These are phyloP conservation scores for Salvia sclarea DNA, from an alignment of 305 asterid genomes.

Conservation along the genomic window DNA sequence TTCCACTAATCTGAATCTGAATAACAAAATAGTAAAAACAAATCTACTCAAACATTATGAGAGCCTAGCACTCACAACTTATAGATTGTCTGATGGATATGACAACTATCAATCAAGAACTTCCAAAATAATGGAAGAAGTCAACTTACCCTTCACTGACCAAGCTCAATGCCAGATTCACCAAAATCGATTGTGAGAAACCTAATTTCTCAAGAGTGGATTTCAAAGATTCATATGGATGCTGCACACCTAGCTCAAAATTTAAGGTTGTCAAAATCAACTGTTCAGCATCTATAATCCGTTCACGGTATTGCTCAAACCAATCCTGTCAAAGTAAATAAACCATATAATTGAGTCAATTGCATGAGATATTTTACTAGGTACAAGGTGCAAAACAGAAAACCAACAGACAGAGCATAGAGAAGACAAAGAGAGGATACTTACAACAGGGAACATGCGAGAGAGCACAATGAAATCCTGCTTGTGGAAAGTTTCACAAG, in stretches of 20 bases:
- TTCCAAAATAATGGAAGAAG: constrained; percentile 22
- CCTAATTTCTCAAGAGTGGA: constrained; percentile 90
- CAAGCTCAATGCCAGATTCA: constrained; percentile 81
- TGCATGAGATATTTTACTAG: background rate
- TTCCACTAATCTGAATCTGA: constrained; percentile 23
- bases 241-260: constrained; percentile 92
- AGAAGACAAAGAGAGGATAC: constrained; percentile 38
- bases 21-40: constrained; percentile 8
- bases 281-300: constrained; percentile 85
- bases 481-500: constrained; percentile 79
- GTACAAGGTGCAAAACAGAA: background rate
- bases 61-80: constrained; percentile 18
- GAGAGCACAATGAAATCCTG: constrained; percentile 73
- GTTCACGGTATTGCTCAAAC: constrained; percentile 93
- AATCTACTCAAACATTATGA: constrained; percentile 15
- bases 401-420: background rate
- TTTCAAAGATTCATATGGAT: constrained; percentile 83
- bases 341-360: constrained; percentile 23
- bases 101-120: constrained; percentile 20
- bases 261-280: constrained; percentile 86
- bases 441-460: constrained; percentile 70
- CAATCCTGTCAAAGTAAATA: constrained; percentile 66
- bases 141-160: constrained; percentile 95
- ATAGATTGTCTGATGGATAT: constrained; percentile 9
- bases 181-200: constrained; percentile 68